Conservation (phyloP, 352 stramenopile species). For the Globisporangium ultimum region DNA sequence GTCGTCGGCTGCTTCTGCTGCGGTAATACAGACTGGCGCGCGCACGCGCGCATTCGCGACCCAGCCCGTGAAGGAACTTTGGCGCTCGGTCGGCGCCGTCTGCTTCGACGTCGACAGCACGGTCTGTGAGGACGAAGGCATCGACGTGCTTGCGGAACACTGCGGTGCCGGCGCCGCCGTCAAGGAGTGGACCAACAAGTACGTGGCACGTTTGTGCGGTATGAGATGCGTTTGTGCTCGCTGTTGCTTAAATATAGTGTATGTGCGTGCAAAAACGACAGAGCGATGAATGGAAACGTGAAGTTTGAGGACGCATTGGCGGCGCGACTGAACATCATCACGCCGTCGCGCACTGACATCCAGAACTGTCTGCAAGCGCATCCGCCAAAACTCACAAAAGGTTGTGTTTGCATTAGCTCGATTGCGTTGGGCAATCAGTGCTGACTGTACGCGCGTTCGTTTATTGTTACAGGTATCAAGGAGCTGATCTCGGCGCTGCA, state of each 20-base stretch:
- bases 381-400: slow-evolving; percentile 84
- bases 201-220: slow-evolving; percentile 8
- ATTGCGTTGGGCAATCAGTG: too few relatives aligned
- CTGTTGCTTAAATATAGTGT: slow-evolving; percentile 6
- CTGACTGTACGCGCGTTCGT: too few relatives aligned
- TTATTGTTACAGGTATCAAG: slow-evolving; percentile 51
- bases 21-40: slow-evolving; percentile 6
- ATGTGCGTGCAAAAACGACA: slow-evolving; percentile 22
- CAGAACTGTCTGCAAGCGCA: slow-evolving; percentile 87
- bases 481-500: slow-evolving; percentile 90
- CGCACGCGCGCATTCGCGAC: slow-evolving; percentile 5
- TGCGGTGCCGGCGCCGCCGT: slow-evolving; percentile 94
- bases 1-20: not conserved
- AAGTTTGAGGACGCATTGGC: slow-evolving; percentile 98
- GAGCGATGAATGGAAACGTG: slow-evolving; percentile 97
- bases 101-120: slow-evolving; percentile 97
- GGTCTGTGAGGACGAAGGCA: slow-evolving; percentile 96
- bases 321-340: slow-evolving; percentile 95
- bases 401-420: not conserved
- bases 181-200: slow-evolving; percentile 92
- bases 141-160: slow-evolving; percentile 97
- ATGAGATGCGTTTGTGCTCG: not conserved
- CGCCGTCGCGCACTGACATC: slow-evolving; percentile 90
- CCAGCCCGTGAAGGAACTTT: slow-evolving; percentile 38
- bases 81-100: slow-evolving; percentile 68